Base-by-base conservation (phyloP, 805 yeast genomes). In the Lipomyces kockii region DNA sequence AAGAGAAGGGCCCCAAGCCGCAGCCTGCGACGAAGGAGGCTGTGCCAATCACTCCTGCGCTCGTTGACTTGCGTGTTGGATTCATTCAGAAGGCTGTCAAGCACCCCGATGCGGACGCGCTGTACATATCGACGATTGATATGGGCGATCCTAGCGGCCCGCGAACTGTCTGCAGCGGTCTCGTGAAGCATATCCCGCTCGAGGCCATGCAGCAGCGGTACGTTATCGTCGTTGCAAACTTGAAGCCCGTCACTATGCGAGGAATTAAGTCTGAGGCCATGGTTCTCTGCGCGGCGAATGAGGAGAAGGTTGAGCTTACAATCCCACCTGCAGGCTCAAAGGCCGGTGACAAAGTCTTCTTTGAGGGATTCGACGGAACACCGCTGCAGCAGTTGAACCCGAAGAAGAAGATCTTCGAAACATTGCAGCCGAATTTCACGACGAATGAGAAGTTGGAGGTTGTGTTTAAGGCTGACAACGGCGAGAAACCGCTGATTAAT, bases 241-340 rank as follows among this genome's bases (percentile, higher is more conserved):
- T 95, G 81, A 95, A 95, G 83, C 99, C 99, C 22, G 99, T 93
- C 54, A 89, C 88, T 76, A 95, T 95, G 99, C 89, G 99, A 82
- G 98, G 99, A 72, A 87, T 95, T 77, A 92, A 92, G 79, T 92
- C 98, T 9, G 82, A 87, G 61, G 99, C 97, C 62, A 95, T 95
- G 99, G 98, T 95, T 59, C 84, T 95, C 74, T 95, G 99, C 84
- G 92, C 97, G 52, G 74, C 80, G 63, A 80, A 80, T 67, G 85
- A 82, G 35, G 88, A 83, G 63, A 90, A 85, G 60, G 97, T 95
- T 67, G 98, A 95, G 81, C 92, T 95, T 75, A 93, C 94, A 72
- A 89, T 90, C 79, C 98, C 98, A 66, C 99, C 99, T 73, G 87
- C 85, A 46, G 97, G 92, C 20, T 87, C 97, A 56, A 85, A 91